Conservation (phyloP, 345 rosid genomes). For the Passiflora organensis region DNA sequence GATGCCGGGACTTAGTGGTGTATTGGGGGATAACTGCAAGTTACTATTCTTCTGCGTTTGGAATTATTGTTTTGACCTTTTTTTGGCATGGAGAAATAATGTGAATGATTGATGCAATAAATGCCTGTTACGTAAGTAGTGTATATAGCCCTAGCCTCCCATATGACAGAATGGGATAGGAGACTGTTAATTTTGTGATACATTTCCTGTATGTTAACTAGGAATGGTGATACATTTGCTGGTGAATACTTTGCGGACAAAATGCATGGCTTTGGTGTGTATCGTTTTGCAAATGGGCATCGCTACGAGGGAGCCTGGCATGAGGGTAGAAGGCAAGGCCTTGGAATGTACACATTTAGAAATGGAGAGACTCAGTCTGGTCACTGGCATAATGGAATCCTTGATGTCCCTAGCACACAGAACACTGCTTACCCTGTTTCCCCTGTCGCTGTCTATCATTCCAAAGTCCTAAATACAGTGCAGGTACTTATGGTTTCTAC, state of each 20-base stretch:
- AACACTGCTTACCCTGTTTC: conserved; percentile 51
- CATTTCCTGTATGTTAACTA: conserved; percentile 10
- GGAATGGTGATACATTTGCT: conserved; percentile 90
- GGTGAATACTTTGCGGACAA: conserved; percentile 97
- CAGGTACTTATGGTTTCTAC: conserved; percentile 44
- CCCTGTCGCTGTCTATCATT: conserved; percentile 72
- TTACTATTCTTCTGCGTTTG: no score
- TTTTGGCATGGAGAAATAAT: no score
- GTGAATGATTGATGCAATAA: no score
- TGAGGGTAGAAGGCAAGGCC: conserved; percentile 95
- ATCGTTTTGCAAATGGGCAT: conserved; percentile 83
- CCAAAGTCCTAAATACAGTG: conserved; percentile 81
- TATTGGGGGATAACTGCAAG: no score
- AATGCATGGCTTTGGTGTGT: conserved; percentile 96
- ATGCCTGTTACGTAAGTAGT: no score
- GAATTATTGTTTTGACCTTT: no score
- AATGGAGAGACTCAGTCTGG: conserved; percentile 94
- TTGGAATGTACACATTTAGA: conserved; percentile 92
- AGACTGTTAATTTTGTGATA: no score
- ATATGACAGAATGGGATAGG: no score
- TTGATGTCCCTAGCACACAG: conserved; percentile 81
- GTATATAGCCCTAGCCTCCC: no score
- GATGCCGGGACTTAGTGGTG: no score
- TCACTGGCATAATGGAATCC: conserved; percentile 91
- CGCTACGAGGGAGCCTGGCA: conserved; percentile 98